Percentiles rank a stretch among this genome's conserved stretches.
phyloP scores from a whole-genome alignment of 2,329 filamentous ascomycete species.

The Pseudogymnoascus sp. region DNA sequence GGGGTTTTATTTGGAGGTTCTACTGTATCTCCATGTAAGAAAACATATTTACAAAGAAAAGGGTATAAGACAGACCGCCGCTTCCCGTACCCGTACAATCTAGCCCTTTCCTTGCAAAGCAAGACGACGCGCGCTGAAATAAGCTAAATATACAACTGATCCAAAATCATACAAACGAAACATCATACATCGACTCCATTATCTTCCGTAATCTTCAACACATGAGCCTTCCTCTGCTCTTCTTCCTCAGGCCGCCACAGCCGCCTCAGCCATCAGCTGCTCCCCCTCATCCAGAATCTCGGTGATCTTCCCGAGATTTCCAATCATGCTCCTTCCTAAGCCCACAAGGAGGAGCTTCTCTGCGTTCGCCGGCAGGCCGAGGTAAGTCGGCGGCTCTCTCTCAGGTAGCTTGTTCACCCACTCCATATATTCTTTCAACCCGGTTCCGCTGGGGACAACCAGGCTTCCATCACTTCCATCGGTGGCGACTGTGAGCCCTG shows the following conservation, averaged over 20 bases:
- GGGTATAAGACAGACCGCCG: constrained; percentile 6
- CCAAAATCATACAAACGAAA: constrained; percentile 8
- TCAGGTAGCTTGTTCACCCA: constrained; percentile 93
- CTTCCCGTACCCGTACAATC: constrained; percentile 7
- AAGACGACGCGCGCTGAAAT: constrained; percentile 4
- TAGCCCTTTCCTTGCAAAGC: not conserved
- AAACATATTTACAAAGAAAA: constrained; percentile 2
- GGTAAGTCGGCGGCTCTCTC: constrained; percentile 89
- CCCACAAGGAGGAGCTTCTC: constrained; percentile 91
- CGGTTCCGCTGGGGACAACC: constrained; percentile 69
- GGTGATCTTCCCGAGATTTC: constrained; percentile 74
- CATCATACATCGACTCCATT: not conserved
- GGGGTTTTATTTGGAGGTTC: not conserved
- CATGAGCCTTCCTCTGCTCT: not conserved
- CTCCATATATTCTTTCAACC: constrained; percentile 72
- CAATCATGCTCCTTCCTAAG: constrained; percentile 75
- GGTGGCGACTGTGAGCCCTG: constrained; percentile 10
- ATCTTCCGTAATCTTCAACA: constrained; percentile 5
- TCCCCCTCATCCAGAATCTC: constrained; percentile 90
- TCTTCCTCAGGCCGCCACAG: constrained; percentile 12
- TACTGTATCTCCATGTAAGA: constrained; percentile 1
- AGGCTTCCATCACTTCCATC: constrained; percentile 47
- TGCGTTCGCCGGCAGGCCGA: constrained; percentile 88
- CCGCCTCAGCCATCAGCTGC: constrained; percentile 66
- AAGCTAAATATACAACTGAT: constrained; percentile 8